These are phyloP conservation scores for Aspergillus indologenus DNA, from an alignment of 495 filamentous ascomycete genomes.

Conservation along the genomic window DNA sequence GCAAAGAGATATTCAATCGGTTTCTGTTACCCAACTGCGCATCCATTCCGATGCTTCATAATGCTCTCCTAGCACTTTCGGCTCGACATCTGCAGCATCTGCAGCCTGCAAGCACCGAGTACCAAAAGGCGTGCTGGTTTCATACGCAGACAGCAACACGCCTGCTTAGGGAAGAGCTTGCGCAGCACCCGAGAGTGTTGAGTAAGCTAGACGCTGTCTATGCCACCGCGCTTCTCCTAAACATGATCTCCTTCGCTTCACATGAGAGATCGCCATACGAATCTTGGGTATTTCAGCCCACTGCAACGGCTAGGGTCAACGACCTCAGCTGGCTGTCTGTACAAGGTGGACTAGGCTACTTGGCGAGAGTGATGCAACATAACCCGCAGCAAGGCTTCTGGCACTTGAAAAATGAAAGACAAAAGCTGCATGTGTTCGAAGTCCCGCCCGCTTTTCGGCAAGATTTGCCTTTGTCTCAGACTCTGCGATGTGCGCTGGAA, in stretches of 20 bases:
- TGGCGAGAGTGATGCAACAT: background rate
- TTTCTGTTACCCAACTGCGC: conserved; percentile 2
- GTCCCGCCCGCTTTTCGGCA: too few species aligned
- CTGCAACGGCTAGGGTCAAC: background rate
- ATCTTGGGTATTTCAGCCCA: background rate
- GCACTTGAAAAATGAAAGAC: background rate
- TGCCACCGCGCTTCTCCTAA: conserved; percentile 2
- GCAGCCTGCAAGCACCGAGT: background rate
- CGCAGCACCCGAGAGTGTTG: background rate
- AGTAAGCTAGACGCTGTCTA: conserved; percentile 5
- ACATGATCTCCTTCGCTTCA: conserved; percentile 4
- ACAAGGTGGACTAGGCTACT: background rate
- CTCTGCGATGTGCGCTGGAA: background rate
- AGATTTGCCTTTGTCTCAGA: background rate
- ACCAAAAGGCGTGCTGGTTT: background rate
- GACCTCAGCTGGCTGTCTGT: background rate
- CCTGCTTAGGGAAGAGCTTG: background rate
- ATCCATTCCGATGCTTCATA: conserved; percentile 2
- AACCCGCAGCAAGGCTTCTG: background rate
- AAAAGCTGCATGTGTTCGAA: background rate
- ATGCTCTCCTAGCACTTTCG: conserved; percentile 8
- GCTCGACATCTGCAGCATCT: conserved; percentile 10
- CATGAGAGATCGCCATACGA: background rate
- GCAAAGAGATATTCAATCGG: background rate
- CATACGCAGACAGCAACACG: conserved; percentile 6